These are phyloP conservation scores for Hymenoscyphus infarciens DNA, from an alignment of 2,329 filamentous ascomycete species.

Conservation along the genomic window DNA sequence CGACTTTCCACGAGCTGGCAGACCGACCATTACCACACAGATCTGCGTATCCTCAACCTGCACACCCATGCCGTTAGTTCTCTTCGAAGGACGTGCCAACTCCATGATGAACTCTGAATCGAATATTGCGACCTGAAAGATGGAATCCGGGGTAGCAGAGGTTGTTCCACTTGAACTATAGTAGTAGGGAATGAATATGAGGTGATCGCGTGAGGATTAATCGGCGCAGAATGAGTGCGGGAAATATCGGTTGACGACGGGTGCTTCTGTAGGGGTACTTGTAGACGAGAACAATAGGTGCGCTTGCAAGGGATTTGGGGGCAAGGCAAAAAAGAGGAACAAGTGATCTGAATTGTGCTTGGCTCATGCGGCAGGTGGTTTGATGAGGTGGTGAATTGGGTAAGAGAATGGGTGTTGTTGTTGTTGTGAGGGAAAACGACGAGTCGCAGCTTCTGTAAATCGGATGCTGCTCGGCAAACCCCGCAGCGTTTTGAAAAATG, in stretches of 20 bases:
- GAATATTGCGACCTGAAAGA: not conserved
- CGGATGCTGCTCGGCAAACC: slow-evolving; percentile 14
- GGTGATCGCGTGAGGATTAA: slow-evolving; percentile 26
- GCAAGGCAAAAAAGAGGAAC: not conserved
- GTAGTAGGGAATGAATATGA: slow-evolving; percentile 2
- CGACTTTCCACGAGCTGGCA: slow-evolving; percentile 94
- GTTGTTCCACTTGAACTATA: not conserved
- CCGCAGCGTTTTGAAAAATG: slow-evolving; percentile 18
- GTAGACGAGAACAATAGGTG: not conserved
- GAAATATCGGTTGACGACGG: slow-evolving; percentile 22
- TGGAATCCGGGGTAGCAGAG: slow-evolving; percentile 10
- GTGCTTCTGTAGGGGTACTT: slow-evolving; percentile 4
- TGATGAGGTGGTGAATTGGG: not conserved
- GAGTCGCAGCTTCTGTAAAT: not conserved
- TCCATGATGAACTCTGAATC: slow-evolving; percentile 17
- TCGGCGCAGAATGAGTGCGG: slow-evolving; percentile 10
- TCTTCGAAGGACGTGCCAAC: slow-evolving; percentile 28
- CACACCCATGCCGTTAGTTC: slow-evolving; percentile 63
- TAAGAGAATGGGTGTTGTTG: slow-evolving; percentile 5
- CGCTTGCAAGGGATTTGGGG: slow-evolving; percentile 1
- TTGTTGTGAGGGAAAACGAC: slow-evolving; percentile 2
- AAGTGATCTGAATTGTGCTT: not conserved
- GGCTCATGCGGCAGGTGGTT: slow-evolving; percentile 10
- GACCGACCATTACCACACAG: slow-evolving; percentile 97
- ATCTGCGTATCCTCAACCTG: slow-evolving; percentile 95